Evolutionary conservation across 352 stramenopile genomes (phyloP).

Genomic region (Globisporangium ultimum): DNA sequence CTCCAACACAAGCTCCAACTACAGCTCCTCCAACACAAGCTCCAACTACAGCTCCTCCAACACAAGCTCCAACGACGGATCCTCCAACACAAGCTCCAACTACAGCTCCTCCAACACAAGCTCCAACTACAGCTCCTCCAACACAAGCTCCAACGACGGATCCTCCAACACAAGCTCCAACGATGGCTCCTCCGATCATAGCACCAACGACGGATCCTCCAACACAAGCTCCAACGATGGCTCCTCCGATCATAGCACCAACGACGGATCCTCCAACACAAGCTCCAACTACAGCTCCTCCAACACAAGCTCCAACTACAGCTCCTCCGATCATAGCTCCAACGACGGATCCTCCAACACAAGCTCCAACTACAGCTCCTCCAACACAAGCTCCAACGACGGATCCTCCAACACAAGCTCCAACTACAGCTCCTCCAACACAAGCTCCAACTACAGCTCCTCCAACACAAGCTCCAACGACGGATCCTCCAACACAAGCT

Average conservation of each 20-base stretch:
- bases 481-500: constrained; percentile 2
- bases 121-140: not conserved
- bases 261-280: constrained; percentile 1
- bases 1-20: constrained; percentile 5
- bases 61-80: not conserved
- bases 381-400: not conserved
- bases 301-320: not conserved
- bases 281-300: constrained; percentile 6
- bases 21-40: not conserved
- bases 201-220: not conserved
- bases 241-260: constrained; percentile 1
- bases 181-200: not conserved
- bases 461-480: not conserved
- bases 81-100: constrained; percentile 1
- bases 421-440: not conserved
- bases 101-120: not conserved
- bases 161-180: not conserved
- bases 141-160: constrained; percentile 4
- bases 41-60: constrained; percentile 1
- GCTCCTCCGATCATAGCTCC: not conserved
- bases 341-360: constrained; percentile 4
- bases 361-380: constrained; percentile 1
- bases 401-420: constrained; percentile 1
- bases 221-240: constrained; percentile 4
- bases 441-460: not conserved